These are phyloP conservation scores for Vitis hybrid DNA, from an alignment of 177 flowering plant species.

Conservation along the genomic window DNA sequence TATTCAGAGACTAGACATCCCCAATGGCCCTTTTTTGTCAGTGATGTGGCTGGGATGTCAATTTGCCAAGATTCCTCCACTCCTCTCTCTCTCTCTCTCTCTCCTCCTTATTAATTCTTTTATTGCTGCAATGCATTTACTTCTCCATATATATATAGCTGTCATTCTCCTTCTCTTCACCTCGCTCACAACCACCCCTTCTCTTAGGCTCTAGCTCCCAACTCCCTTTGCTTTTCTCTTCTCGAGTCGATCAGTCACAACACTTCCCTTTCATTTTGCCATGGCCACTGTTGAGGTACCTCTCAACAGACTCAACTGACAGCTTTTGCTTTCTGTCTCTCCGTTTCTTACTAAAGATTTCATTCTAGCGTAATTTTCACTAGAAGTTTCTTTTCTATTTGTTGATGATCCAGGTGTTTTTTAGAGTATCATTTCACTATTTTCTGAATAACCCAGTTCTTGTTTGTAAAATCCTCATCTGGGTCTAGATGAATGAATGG, in stretches of 20 bases:
- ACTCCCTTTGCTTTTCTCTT: neutral
- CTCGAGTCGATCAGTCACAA: neutral
- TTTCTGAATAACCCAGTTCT: too few relatives aligned
- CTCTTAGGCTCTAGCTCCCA: neutral
- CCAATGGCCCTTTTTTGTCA: constrained; percentile 25
- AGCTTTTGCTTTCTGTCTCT: neutral
- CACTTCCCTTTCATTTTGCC: constrained; percentile 4
- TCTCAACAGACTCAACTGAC: neutral
- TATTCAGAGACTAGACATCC: constrained; percentile 21
- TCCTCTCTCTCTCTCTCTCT: neutral
- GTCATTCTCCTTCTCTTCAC: constrained; percentile 20
- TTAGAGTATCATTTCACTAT: too few relatives aligned
- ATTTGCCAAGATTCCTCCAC: constrained; percentile 20
- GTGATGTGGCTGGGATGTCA: constrained; percentile 24
- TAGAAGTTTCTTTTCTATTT: too few relatives aligned
- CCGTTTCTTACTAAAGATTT: too few relatives aligned
- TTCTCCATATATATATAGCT: constrained; percentile 30
- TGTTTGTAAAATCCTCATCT: too few relatives aligned
- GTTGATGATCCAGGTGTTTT: too few relatives aligned
- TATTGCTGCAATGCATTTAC: neutral
- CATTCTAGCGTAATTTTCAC: too few relatives aligned
- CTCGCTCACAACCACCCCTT: constrained; percentile 9
- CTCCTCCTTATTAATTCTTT: neutral
- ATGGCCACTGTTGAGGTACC: constrained; percentile 53
- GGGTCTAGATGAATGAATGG: too few relatives aligned